phyloP scores from a whole-genome alignment of 805 yeast genomes.

The Debaryomyces tyrocola region DNA sequence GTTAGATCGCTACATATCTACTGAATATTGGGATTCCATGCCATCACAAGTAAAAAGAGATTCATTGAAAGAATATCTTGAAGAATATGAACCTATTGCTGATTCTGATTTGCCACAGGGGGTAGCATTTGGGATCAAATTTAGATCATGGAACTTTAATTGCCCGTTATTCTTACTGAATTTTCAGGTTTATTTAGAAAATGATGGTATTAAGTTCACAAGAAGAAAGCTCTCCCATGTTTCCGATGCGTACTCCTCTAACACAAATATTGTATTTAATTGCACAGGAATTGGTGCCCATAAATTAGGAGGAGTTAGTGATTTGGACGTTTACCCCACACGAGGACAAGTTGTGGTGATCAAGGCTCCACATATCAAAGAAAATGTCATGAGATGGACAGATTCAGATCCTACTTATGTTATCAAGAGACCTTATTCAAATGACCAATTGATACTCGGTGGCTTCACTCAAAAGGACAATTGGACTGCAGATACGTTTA shows the following conservation, averaged over 20 bases:
- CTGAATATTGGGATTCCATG: constrained; percentile 55
- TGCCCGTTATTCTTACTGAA: constrained; percentile 60
- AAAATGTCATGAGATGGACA: constrained; percentile 65
- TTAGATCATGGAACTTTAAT: constrained; percentile 68
- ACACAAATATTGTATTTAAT: constrained; percentile 59
- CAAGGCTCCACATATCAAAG: constrained; percentile 64
- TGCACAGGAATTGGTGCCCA: constrained; percentile 77
- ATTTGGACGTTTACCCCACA: constrained; percentile 62
- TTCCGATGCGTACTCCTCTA: constrained; percentile 48
- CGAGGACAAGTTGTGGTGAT: constrained; percentile 80
- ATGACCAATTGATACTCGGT: constrained; percentile 70
- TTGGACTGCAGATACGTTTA: constrained; percentile 61
- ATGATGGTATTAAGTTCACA: constrained; percentile 51
- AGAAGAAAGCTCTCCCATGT: constrained; percentile 52
- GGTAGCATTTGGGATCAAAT: constrained; percentile 54
- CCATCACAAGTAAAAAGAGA: constrained; percentile 49
- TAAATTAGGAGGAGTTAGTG: constrained; percentile 63
- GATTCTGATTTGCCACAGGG: constrained; percentile 48
- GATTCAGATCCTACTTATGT: constrained; percentile 57
- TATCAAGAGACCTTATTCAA: constrained; percentile 69
- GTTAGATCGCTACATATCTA: constrained; percentile 52
- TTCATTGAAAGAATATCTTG: constrained; percentile 49
- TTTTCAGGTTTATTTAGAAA: constrained; percentile 44
- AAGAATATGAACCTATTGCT: constrained; percentile 43
- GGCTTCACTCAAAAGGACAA: constrained; percentile 68